Evolutionary conservation across 2,329 filamentous ascomycete genomes (phyloP), one percentile per base, ranked within the genome.

Genomic region (Xylariaceae sp.): DNA sequence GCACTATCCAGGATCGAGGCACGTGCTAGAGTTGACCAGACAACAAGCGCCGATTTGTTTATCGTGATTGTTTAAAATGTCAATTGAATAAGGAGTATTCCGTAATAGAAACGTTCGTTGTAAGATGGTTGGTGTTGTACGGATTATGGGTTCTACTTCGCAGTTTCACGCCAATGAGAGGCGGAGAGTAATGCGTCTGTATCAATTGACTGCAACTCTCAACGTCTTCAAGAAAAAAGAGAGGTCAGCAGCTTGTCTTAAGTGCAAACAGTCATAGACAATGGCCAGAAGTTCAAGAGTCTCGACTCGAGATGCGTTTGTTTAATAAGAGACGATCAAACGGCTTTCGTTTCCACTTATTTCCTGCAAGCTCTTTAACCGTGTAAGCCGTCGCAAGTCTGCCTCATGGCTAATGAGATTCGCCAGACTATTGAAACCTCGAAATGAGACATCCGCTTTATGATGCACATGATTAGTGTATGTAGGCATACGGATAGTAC

Each of bases 311-410:
- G 23, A 30, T 5, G 23, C 23, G 23, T 30, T 30, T 30, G 23
- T 30, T 30, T 30, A 30, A 30, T 30, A 30, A 30, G 23, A 30
- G 23, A 30, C 23, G 23, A 30, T 30, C 23, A 30, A 30, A 30
- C 23, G 23, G 23, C 23, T 30, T 30, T 30, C 1, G 23, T 30
- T 30, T 42, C 37, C 37, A 42, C 37, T 30, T 58, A 45, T 62
- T 62, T 62, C 37, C 61, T 62, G 61, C 61, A 62, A 62, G 61
- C 61, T 63, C 61, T 63, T 62, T 63, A 61, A 57, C 44, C 7
- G 30, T 48, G 15, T 6, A 15, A 2, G 10, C 42, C 44, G 15
- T 17, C 44, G 6, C 7, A 17, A n/a, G 10, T 5, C 23, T 30
- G 23, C 23, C 23, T 30, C 23, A 30, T 30, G 37, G 9, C 37